Base-by-base conservation (phyloP, 2,329 filamentous ascomycete species). In the Phoma sp. region DNA sequence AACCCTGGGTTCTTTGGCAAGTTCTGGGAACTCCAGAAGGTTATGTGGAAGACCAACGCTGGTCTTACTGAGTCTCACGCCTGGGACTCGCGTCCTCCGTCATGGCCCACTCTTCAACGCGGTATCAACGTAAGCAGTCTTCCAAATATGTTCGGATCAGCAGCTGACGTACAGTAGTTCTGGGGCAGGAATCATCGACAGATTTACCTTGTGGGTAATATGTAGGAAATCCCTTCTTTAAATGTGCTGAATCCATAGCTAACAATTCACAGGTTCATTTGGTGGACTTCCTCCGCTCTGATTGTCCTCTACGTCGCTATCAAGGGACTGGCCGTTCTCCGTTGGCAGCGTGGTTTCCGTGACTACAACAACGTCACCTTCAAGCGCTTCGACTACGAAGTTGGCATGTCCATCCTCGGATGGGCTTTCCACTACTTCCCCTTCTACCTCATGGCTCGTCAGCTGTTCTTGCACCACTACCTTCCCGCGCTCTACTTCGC, bases 341-440 rank as follows among this genome's bases (percentile, higher is more conserved):
- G 95, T 63, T 99, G 95, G 95, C 95, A 99, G 79, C 89, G 95
- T 69, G 93, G 87, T 74, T 98, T 82, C 82, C 84, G 86, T 65
- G 95, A 99, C 77, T 98, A 99, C 76, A 79, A 83, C 56, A 87
- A 89, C 72, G 75, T 86, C 43, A 89, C 84, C 35, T 96, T 98
- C 83, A 96, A 96, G 80, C 91, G 95, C 52, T 99, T 98, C 75
- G 95, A 98, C 77, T 98, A 97, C 71, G 95, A 99, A 77, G 86
- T 98, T 55, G 95, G 95, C 58, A 91, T 87, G 47, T 91, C 87
- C 14, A 89, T 97, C 29, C 84, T 99, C 7, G 95, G 90, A 64
- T 99, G 95, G 95, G 91, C 90, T 42, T 89, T 99, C 76, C 95
- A 99, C 78, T 99, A 97, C 81, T 98, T 99, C 82, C 95, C 95